phyloP scores from a whole-genome alignment of 2,329 filamentous ascomycete genomes.

The Trichoderma pleuroti region DNA sequence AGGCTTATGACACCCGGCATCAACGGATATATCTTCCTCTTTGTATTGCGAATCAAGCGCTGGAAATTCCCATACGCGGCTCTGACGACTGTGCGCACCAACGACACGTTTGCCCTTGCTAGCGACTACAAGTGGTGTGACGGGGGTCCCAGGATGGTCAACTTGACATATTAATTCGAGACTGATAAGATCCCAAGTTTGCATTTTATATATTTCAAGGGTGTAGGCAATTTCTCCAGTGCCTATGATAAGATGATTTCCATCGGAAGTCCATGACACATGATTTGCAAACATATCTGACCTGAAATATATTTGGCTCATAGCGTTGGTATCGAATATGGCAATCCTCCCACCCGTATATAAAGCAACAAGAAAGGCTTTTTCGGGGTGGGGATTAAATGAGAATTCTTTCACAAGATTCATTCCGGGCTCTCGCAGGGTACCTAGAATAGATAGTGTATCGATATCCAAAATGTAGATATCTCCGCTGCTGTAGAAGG shows the following conservation, averaged over 20 bases:
- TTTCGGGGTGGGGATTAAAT: not conserved
- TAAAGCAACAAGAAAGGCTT: not conserved
- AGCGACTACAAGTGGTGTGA: not conserved
- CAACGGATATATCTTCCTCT: not conserved
- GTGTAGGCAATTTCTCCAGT: not conserved
- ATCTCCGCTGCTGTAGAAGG: not conserved
- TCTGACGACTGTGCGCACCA: not conserved
- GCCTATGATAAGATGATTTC: not conserved
- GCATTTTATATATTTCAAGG: not conserved
- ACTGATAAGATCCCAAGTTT: not conserved
- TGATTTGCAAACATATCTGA: not conserved
- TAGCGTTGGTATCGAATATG: not conserved
- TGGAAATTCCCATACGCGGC: not conserved
- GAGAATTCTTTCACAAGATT: not conserved
- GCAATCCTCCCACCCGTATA: not conserved
- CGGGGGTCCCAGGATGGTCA: not conserved
- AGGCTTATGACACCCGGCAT: not conserved
- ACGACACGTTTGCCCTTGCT: not conserved
- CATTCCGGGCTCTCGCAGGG: not conserved
- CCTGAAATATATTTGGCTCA: not conserved
- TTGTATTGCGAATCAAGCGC: not conserved
- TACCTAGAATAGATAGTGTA: not conserved
- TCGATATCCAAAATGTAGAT: not conserved
- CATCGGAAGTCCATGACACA: not conserved
- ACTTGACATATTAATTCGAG: not conserved